Conservation (phyloP, 1,284 basidiomycete species). For the Earliella scabrosa region DNA sequence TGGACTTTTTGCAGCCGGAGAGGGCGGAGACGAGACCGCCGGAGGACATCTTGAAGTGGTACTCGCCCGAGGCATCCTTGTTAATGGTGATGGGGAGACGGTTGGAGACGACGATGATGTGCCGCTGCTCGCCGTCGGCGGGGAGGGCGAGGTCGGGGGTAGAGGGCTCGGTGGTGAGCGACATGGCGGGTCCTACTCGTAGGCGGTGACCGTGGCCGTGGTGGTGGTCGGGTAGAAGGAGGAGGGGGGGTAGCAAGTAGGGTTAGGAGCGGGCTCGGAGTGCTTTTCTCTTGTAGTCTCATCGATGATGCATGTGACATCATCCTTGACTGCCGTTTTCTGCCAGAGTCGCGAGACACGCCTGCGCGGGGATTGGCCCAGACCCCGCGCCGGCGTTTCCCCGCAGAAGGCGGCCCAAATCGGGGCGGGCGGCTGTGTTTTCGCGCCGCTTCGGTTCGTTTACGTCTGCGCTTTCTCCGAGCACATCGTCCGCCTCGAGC, state of each 20-base stretch:
- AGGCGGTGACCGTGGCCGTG: slow-evolving; percentile 32
- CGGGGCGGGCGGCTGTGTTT: not conserved
- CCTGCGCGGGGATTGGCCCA: slow-evolving; percentile 8
- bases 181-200: slow-evolving; percentile 37
- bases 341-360: slow-evolving; percentile 1
- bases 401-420: slow-evolving; percentile 12
- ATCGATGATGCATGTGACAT: slow-evolving; percentile 31
- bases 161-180: slow-evolving; percentile 26
- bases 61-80: slow-evolving; percentile 87
- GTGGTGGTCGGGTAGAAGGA: slow-evolving; percentile 15
- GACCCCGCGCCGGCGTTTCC: slow-evolving; percentile 13
- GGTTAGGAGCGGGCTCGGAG: slow-evolving; percentile 25
- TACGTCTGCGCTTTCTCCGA: slow-evolving; percentile 8
- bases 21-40: slow-evolving; percentile 95
- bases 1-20: slow-evolving; percentile 94
- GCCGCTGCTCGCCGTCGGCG: slow-evolving; percentile 47
- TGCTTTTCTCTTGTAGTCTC: slow-evolving; percentile 18
- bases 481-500: not conserved
- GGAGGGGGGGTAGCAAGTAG: slow-evolving; percentile 3
- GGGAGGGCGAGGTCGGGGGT: slow-evolving; percentile 37
- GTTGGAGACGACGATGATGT: slow-evolving; percentile 96
- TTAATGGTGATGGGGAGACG: slow-evolving; percentile 92
- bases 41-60: slow-evolving; percentile 97
- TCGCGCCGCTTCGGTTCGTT: slow-evolving; percentile 3
- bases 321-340: slow-evolving; percentile 7